Percentiles rank a stretch among this genome's conserved stretches.
phyloP scores from a whole-genome alignment of 768 basidiomycete genomes.

The Pholiota molesta region DNA sequence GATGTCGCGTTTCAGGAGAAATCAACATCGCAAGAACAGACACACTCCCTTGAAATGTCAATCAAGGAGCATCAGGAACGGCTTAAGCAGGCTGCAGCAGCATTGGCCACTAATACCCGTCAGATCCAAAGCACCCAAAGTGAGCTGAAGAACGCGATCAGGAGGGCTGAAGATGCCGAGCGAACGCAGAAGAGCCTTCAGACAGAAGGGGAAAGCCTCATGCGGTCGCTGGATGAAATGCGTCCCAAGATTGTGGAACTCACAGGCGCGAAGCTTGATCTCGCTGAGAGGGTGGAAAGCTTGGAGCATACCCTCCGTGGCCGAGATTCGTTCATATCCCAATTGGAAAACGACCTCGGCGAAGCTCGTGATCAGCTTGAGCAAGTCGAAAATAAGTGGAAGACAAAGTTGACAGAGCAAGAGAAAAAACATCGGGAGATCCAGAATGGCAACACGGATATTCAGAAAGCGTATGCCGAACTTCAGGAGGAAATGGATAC shows the following conservation, averaged over 20 bases:
- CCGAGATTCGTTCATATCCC: constrained; percentile 58
- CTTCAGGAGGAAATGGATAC: constrained; percentile 65
- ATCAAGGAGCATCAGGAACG: constrained; percentile 61
- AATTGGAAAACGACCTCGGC: constrained; percentile 62
- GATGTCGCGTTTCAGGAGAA: constrained; percentile 53
- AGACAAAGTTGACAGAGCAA: constrained; percentile 45
- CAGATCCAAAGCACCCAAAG: constrained; percentile 62
- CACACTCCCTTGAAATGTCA: constrained; percentile 46
- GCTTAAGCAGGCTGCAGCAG: constrained; percentile 55
- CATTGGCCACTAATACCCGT: constrained; percentile 54
- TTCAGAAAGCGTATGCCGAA: constrained; percentile 63
- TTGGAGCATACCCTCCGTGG: constrained; percentile 56
- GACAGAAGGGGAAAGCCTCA: constrained; percentile 73
- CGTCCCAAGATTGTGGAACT: constrained; percentile 83
- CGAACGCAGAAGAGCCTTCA: constrained; percentile 72
- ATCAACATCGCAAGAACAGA: constrained; percentile 48
- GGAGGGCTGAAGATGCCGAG: constrained; percentile 78
- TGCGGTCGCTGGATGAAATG: constrained; percentile 86
- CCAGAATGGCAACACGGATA: constrained; percentile 54
- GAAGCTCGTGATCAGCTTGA: constrained; percentile 57
- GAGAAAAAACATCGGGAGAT: constrained; percentile 56
- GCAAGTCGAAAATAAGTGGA: constrained; percentile 44
- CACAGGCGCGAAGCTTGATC: constrained; percentile 69
- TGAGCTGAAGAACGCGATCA: constrained; percentile 65
- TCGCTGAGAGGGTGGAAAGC: constrained; percentile 63